Conservation (phyloP, 345 rosid genomes). For the Brassica carinata region DNA sequence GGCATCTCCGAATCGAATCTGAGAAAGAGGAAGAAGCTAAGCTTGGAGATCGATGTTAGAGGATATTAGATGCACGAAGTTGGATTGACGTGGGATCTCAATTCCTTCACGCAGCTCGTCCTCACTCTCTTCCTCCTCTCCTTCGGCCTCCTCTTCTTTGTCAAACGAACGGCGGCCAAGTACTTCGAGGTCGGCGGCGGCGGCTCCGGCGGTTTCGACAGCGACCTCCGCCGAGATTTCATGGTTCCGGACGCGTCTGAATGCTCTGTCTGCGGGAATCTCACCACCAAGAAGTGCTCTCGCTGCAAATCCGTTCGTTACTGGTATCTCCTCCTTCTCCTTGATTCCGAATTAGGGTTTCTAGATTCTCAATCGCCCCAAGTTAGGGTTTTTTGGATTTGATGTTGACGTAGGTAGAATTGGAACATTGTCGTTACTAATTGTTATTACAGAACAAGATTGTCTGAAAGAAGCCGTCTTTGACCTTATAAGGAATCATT, state of each 20-base stretch:
- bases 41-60: slow-evolving; percentile 32
- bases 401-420: background rate
- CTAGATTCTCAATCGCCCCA: background rate
- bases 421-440: background rate
- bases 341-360: background rate
- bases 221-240: slow-evolving; percentile 31
- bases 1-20: slow-evolving; percentile 41
- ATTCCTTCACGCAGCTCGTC: slow-evolving; percentile 67
- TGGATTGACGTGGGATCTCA: slow-evolving; percentile 73
- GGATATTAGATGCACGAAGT: slow-evolving; percentile 77
- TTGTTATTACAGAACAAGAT: too few relatives aligned
- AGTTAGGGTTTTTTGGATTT: slow-evolving; percentile 1
- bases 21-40: background rate
- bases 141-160: slow-evolving; percentile 57
- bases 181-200: slow-evolving; percentile 86
- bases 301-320: slow-evolving; percentile 69
- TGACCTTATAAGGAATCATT: background rate
- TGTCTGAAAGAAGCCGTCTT: background rate
- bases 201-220: slow-evolving; percentile 49
- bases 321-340: slow-evolving; percentile 44
- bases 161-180: slow-evolving; percentile 84
- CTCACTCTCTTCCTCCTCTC: slow-evolving; percentile 53
- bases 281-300: slow-evolving; percentile 49
- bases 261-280: slow-evolving; percentile 49
- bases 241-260: slow-evolving; percentile 24